Percentiles rank a stretch among this genome's conserved stretches.
phyloP scores from a whole-genome alignment of 805 yeast genomes.

The Saccharomyces paradoxus region DNA sequence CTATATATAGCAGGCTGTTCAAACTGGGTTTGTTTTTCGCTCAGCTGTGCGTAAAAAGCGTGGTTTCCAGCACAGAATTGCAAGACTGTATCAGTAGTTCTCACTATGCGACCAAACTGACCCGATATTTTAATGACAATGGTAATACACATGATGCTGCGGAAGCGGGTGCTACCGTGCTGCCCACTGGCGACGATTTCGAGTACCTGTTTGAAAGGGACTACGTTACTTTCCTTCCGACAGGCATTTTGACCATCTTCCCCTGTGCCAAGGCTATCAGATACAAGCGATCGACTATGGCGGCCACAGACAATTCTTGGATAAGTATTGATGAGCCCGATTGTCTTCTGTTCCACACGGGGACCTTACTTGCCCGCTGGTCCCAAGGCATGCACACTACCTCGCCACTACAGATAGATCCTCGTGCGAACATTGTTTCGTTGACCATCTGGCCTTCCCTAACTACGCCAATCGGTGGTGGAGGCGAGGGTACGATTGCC shows the following conservation, averaged over 20 bases:
- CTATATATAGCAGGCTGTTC: conserved; percentile 15
- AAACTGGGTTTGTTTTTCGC: conserved; percentile 20
- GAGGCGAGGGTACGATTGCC: conserved; percentile 6
- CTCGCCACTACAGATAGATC: conserved; percentile 18
- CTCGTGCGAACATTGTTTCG: conserved; percentile 10
- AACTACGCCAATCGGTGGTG: conserved; percentile 3
- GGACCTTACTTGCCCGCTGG: conserved; percentile 12
- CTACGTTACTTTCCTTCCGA: conserved; percentile 10
- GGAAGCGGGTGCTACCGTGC: not conserved
- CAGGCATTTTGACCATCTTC: conserved; percentile 24
- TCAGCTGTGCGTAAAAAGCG: conserved; percentile 13
- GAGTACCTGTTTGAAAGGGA: conserved; percentile 13
- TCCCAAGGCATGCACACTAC: conserved; percentile 20
- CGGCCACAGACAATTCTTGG: conserved; percentile 24
- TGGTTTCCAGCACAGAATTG: conserved; percentile 3
- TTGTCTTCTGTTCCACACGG: conserved; percentile 26
- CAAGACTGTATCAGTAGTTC: conserved; percentile 1
- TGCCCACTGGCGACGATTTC: conserved; percentile 13
- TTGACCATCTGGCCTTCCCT: conserved; percentile 20
- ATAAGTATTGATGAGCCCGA: conserved; percentile 17
- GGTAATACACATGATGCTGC: not conserved
- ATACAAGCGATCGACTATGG: conserved; percentile 18
- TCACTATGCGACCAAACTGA: conserved; percentile 13
- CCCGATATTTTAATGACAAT: conserved; percentile 12
- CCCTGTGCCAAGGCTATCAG: conserved; percentile 22